Percentiles rank a stretch among this genome's conserved stretches.
These are phyloP conservation scores for Parascedosporium putredinis DNA, from an alignment of 2,329 filamentous ascomycete genomes.

Conservation along the genomic window DNA sequence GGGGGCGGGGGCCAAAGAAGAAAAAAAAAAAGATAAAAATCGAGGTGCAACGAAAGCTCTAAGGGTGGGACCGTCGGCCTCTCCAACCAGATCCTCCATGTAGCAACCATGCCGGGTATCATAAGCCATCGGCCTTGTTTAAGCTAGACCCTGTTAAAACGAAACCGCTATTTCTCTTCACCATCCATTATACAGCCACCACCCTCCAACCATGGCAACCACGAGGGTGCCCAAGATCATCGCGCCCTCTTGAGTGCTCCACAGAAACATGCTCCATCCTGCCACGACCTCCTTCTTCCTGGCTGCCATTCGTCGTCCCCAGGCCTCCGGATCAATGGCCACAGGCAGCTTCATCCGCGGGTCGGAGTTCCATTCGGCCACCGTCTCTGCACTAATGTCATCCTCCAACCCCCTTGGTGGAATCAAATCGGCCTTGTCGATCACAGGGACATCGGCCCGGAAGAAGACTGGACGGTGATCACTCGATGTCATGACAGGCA, in stretches of 20 bases:
- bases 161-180: background rate
- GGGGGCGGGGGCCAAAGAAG: too few relatives aligned
- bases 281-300: conserved; percentile 35
- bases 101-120: background rate
- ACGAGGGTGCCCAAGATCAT: conserved; percentile 23
- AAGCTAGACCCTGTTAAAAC: background rate
- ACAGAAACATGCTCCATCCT: conserved; percentile 45
- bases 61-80: too few relatives aligned
- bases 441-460: conserved; percentile 54
- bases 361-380: conserved; percentile 22
- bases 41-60: background rate
- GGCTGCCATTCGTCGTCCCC: conserved; percentile 38
- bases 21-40: background rate
- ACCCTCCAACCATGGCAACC: background rate
- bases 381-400: conserved; percentile 13
- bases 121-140: too few relatives aligned
- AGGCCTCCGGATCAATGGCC: conserved; percentile 43
- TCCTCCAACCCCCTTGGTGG: conserved; percentile 18
- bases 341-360: conserved; percentile 37
- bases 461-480: conserved; percentile 83
- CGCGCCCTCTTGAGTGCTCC: conserved; percentile 41
- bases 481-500: conserved; percentile 71
- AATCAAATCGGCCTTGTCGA: conserved; percentile 28
- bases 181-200: conserved; percentile 5
- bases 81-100: too few relatives aligned